Base-by-base conservation (phyloP, 2,329 filamentous ascomycete genomes). In the Aspergillus ruber region DNA sequence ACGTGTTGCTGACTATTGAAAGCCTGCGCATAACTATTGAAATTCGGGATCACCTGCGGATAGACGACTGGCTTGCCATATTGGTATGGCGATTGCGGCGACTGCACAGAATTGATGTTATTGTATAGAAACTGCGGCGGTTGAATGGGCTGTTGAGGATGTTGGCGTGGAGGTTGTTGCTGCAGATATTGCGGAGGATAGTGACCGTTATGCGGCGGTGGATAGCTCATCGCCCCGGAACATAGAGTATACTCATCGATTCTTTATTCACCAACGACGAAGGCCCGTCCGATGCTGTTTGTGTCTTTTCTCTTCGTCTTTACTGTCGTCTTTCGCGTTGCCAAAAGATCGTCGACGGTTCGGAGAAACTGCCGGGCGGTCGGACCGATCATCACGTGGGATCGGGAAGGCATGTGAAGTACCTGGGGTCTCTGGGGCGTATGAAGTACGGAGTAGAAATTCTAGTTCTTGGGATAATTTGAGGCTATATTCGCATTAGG, bases 161-260 rank as follows among this genome's bases (percentile, higher is more conserved):
- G 55, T 42, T 52, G 59, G 21, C 52, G 58, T 29, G 53, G 49
- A 42, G 53, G 48, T 44, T 53, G 56, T 44, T 65, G 62, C 36
- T 58, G 59, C 51, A 62, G 50, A 45, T 68, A 66, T 49, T 65
- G 64, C 44, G 66, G 56, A 46, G 62, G 64, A 53, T 69, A 70
- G 57, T 66, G 68, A 51, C 66, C 66, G 52, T 65, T 61, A 54
- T 68, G 64, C 47, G 68, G 65, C 55, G 66, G 67, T 63, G 65
- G 62, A 52, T 66, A 70, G 62, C 64, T 68, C 67, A 70, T 70
- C 60, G 63, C 66, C 66, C 60, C 60, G 57, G 57, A 50, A 58
- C 58, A 45, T 51, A 51, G 49, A 51, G 50, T 45, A 48, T 46
- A 50, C 50, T 58, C 54, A 57, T 56, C 44, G 50, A 50, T 50